These are phyloP conservation scores for Rhizopogon vinicolor DNA, from an alignment of 768 basidiomycete species.

Conservation along the genomic window DNA sequence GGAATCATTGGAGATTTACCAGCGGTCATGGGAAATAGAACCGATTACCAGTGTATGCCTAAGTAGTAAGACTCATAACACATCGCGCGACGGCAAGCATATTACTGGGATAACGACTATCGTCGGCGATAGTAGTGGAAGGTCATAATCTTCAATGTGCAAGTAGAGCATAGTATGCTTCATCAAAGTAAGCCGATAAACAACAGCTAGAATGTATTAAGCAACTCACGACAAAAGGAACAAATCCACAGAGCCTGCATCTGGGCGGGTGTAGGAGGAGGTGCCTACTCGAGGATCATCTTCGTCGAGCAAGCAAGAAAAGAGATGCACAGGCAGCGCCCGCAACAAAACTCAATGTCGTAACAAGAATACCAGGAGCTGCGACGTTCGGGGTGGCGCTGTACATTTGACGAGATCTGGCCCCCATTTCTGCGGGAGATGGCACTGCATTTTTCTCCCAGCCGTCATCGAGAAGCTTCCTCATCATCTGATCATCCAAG, in stretches of 20 bases:
- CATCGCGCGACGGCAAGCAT: neutral
- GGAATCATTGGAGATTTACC: no score
- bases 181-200: neutral
- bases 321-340: conserved; percentile 36
- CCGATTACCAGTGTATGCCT: no score
- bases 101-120: neutral
- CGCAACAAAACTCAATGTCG: conserved; percentile 35
- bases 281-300: conserved; percentile 14
- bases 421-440: conserved; percentile 37
- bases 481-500: conserved; percentile 64
- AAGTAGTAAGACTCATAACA: neutral
- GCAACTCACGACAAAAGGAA: neutral
- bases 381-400: neutral
- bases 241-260: neutral
- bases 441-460: conserved; percentile 70
- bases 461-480: conserved; percentile 69
- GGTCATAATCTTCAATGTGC: no score
- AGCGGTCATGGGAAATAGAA: no score
- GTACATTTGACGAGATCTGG: neutral
- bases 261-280: neutral
- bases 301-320: conserved; percentile 26
- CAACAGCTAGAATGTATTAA: neutral
- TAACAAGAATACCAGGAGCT: conserved; percentile 12
- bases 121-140: neutral
- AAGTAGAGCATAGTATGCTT: neutral